Evolutionary conservation across 768 basidiomycete genomes (phyloP).

Genomic region (Leccinum fibrillosum): DNA sequence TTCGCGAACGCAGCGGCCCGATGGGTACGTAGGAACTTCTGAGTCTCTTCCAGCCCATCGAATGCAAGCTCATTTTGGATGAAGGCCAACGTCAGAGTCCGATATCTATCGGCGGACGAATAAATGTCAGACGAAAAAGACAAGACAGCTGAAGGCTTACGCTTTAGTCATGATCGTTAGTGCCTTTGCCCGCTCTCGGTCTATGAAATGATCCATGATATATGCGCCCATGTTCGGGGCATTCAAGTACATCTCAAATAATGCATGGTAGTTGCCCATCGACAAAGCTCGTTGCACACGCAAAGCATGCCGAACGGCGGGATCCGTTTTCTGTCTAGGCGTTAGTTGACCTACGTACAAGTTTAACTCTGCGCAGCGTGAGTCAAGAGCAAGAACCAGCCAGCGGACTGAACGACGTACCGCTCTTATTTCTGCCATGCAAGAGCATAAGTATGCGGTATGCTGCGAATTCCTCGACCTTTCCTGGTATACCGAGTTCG

Average conservation of each 20-base stretch:
- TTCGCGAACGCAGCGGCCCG: constrained; percentile 65
- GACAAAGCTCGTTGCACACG: constrained; percentile 84
- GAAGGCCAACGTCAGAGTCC: constrained; percentile 71
- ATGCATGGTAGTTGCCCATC: constrained; percentile 90
- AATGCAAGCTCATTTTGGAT: constrained; percentile 83
- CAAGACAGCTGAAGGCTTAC: constrained; percentile 45
- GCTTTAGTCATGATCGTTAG: constrained; percentile 90
- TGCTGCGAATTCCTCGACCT: constrained; percentile 93
- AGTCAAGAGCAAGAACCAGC: not conserved
- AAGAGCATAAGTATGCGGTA: constrained; percentile 96
- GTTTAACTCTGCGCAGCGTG: constrained; percentile 72
- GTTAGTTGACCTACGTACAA: constrained; percentile 97
- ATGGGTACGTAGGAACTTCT: constrained; percentile 70
- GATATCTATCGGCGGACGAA: constrained; percentile 58
- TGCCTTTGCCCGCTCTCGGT: constrained; percentile 83
- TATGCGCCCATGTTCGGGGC: constrained; percentile 98
- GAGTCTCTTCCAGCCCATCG: constrained; percentile 58
- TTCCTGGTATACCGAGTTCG: constrained; percentile 89
- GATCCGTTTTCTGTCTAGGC: constrained; percentile 77
- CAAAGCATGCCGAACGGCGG: constrained; percentile 85
- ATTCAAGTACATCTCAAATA: constrained; percentile 79
- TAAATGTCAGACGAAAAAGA: not conserved
- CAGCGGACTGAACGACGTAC: constrained; percentile 43
- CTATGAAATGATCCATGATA: constrained; percentile 98
- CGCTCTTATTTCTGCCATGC: constrained; percentile 90